A percentile compares a stretch with the other conserved stretches of the same genome.
These are phyloP conservation scores for Sclerotinia nivalis DNA, from an alignment of 2,329 filamentous ascomycete species.

Conservation along the genomic window DNA sequence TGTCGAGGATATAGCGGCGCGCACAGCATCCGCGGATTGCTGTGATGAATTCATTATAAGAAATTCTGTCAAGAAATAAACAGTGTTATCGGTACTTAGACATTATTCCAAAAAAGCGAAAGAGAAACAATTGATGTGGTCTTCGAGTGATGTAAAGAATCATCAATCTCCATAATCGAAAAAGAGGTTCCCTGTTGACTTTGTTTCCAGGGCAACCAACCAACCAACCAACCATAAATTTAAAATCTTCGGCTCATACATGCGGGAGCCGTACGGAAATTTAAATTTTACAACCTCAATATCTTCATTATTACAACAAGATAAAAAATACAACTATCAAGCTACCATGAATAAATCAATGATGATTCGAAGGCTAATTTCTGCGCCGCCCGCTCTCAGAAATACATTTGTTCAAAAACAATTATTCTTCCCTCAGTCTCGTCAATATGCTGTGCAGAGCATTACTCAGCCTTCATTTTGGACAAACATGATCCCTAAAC, in stretches of 20 bases:
- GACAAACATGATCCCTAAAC: slow-evolving; percentile 68
- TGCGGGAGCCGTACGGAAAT: background rate
- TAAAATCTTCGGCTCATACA: slow-evolving; percentile 15
- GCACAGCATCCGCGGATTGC: slow-evolving; percentile 49
- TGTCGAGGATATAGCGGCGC: slow-evolving; percentile 48
- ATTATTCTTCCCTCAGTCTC: slow-evolving; percentile 22
- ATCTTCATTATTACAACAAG: background rate
- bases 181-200: slow-evolving; percentile 23
- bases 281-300: slow-evolving; percentile 12
- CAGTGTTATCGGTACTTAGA: slow-evolving; percentile 38
- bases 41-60: slow-evolving; percentile 45
- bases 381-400: slow-evolving; percentile 35
- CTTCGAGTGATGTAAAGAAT: slow-evolving; percentile 19
- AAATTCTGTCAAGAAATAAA: slow-evolving; percentile 25
- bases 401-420: slow-evolving; percentile 28
- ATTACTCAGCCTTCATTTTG: slow-evolving; percentile 54
- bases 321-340: background rate
- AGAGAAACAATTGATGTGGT: slow-evolving; percentile 23
- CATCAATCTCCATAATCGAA: slow-evolving; percentile 17
- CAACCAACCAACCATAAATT: background rate
- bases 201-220: slow-evolving; percentile 23
- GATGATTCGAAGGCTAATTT: slow-evolving; percentile 31
- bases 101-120: slow-evolving; percentile 37
- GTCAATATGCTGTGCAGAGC: slow-evolving; percentile 42
- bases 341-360: slow-evolving; percentile 33